Evolutionary conservation across 805 yeast genomes (phyloP), one percentile per base, ranked within the genome.

Genomic region (Tetrapisispora arboricola): DNA sequence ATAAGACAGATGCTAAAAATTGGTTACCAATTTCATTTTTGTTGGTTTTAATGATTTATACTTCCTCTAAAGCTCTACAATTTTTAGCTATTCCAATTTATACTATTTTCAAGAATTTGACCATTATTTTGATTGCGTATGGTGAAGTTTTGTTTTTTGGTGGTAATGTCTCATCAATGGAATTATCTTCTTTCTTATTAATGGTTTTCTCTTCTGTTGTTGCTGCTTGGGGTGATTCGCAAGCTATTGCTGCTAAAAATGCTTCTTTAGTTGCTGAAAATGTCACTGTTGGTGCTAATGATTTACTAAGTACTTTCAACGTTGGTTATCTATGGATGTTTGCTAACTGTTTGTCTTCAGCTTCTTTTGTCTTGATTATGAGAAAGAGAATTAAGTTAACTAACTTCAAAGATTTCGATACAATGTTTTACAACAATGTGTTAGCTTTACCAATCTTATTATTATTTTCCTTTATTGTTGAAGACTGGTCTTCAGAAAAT

Each of bases 131-230:
- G 60, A 88, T 88, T 62, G 97, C 97, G 31, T 88, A 88, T 61
- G 96, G 97, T 69, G 97, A 88, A 69, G 96, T 88, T 32, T 56
- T 88, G 47, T 88, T 95, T 94, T 88, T 88, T 56, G 94, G 95
- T 45, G 96, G 96, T 50, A 65, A 69, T 48, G 95, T 88, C 53
- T 78, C 94, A 40, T 63, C 86, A 30, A 78, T 86, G 88, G 84
- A 94, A 30, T 69, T 88, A 49, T 80, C 86, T 32, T 83, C 97
- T 2, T 92, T 92, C 64, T 58, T 78, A 40, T 72, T 92, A 61
- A 92, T 92, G 94, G 96, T 92, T 40, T 70, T 92, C 44, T 88
- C 97, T 10, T 86, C 96, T n/a, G 78, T 92, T 31, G 84, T 92
- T 53, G 98, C 98, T 36, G 88, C 94, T 49, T 78, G 85, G 72